A percentile compares a stretch with the other conserved stretches of the same genome.
phyloP scores from a whole-genome alignment of 2,329 filamentous ascomycete genomes.

The Albophoma yamanashiensis region DNA sequence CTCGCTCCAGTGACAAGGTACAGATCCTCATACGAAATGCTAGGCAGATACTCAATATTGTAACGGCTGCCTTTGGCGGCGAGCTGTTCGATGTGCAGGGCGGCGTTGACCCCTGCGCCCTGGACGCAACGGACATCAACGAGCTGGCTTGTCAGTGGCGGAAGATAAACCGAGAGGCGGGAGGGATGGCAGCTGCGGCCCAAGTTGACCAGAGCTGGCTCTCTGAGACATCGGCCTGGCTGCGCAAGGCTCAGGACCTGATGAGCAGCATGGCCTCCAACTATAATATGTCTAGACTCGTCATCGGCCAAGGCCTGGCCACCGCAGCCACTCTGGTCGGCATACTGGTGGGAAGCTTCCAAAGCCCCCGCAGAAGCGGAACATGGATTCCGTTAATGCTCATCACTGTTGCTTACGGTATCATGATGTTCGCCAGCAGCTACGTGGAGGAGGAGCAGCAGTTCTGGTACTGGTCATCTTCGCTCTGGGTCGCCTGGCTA shows the following conservation, averaged over 20 bases:
- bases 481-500: slow-evolving; percentile 54
- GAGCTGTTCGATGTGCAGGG: slow-evolving; percentile 28
- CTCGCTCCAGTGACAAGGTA: slow-evolving; percentile 37
- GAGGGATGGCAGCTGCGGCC: slow-evolving; percentile 8
- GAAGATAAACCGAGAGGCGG: slow-evolving; percentile 16
- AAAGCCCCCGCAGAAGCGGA: slow-evolving; percentile 5
- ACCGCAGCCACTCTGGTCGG: slow-evolving; percentile 16
- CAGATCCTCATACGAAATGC: slow-evolving; percentile 70
- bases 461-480: slow-evolving; percentile 91
- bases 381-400: slow-evolving; percentile 32
- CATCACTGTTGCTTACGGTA: slow-evolving; percentile 53
- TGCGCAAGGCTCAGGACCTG: slow-evolving; percentile 60
- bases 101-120: slow-evolving; percentile 24
- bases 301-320: slow-evolving; percentile 30
- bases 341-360: slow-evolving; percentile 3
- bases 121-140: slow-evolving; percentile 31
- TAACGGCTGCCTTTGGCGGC: slow-evolving; percentile 58
- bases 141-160: slow-evolving; percentile 61
- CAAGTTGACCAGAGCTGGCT: slow-evolving; percentile 29
- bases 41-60: slow-evolving; percentile 66
- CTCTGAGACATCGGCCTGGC: slow-evolving; percentile 45
- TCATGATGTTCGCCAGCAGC: slow-evolving; percentile 97
- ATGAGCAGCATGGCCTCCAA: slow-evolving; percentile 90
- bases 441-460: slow-evolving; percentile 98
- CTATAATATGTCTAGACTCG: slow-evolving; percentile 63